Evolutionary conservation across 495 filamentous ascomycete species (phyloP).

Genomic region (Podospora pseudopauciseta): DNA sequence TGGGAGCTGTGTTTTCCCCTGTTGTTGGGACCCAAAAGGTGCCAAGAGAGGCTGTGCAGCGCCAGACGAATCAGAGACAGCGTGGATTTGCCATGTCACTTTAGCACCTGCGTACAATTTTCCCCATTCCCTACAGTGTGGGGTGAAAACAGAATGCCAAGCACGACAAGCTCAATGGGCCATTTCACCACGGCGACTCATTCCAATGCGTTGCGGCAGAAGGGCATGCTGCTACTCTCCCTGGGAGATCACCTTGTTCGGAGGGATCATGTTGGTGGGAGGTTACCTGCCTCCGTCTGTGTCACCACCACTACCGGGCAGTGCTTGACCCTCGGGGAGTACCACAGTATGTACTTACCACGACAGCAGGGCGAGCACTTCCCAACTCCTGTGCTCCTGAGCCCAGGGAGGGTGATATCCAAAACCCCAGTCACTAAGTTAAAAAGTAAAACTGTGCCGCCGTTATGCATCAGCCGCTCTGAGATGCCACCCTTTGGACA

Average conservation of each 20-base stretch:
- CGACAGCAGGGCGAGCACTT: constrained; percentile 1
- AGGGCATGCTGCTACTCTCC: not conserved
- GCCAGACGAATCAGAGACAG: constrained; percentile 12
- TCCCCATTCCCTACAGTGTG: not conserved
- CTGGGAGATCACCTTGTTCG: not conserved
- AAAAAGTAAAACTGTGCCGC: constrained; percentile 1
- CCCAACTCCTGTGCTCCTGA: not conserved
- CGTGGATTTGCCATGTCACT: constrained; percentile 8
- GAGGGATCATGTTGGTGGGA: not conserved
- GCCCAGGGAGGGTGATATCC: no score
- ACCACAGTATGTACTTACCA: not conserved
- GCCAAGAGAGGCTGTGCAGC: constrained; percentile 10
- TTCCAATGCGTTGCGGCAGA: not conserved
- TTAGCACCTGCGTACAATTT: not conserved
- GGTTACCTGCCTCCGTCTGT: not conserved
- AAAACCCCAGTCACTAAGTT: not conserved
- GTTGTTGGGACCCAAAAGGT: not conserved
- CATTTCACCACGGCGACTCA: constrained; percentile 1
- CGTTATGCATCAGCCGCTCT: not conserved
- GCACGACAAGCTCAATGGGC: not conserved
- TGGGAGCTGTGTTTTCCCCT: not conserved
- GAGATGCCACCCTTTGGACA: not conserved
- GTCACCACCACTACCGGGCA: not conserved
- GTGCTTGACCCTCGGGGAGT: not conserved
- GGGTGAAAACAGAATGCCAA: not conserved